Base-by-base conservation (phyloP, 75 land plant genomes). In the Sequoiadendron giganteum region DNA sequence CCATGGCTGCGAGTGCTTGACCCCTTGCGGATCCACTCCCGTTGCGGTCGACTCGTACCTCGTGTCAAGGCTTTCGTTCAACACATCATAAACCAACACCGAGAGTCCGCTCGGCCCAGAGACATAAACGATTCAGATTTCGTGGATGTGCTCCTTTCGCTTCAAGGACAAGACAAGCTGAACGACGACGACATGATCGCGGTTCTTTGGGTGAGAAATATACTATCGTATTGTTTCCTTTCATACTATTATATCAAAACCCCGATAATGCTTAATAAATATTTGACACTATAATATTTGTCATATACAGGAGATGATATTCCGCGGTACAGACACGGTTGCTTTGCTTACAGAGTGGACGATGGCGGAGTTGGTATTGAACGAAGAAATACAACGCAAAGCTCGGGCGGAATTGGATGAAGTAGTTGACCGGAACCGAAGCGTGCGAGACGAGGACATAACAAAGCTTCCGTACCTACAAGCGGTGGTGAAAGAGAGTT, bases 311-410 rank as follows among this genome's bases (percentile, higher is more conserved):
- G 94, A 93, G 90, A 91, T 93, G 94, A 92, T 93, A 30, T 93
- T 93, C 78, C 86, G 94, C 36, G 94, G 94, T 1, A 93, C 94
- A 25, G 94, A 93, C 89, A 92, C 94, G 6, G 87, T 86, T 0
- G 94, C 94, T 6, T 65, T 90, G 19, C 79, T 92, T 61, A 92
- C 89, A 34, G 94, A 92, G 85, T 92, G 93, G 94, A 79, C 88
- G 1, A 72, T 89, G 87, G 93, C 93, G 8, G 90, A 90, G 89
- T 55, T 93, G 30, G 87, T 89, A 25, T 75, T 91, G 39, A 87
- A 93, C 85, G 91, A 89, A 9, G 54, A 87, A 21, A 75, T 88
- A 48, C 94, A 92, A 89, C 1, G 9, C 10, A 86, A 47, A 87
- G 58, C 91, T 5, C 91, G 89, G 21, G 61, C 18, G 3, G 94